Base-by-base conservation (phyloP, 805 yeast genomes). In the Candida montana region DNA sequence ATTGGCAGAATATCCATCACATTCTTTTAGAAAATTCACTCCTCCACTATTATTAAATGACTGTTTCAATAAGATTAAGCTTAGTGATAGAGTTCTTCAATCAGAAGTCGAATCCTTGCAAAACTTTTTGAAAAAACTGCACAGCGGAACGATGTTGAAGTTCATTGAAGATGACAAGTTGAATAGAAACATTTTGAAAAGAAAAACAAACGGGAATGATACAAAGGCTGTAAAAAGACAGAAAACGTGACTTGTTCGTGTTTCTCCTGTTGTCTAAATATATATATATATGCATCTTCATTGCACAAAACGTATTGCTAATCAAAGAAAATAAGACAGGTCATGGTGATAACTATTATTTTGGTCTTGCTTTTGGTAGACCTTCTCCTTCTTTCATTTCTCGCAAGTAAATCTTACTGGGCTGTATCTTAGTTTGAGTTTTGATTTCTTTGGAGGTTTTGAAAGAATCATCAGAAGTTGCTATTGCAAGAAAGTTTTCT, bases 131-230 rank as follows among this genome's bases (percentile, higher is more conserved):
- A 48, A 47, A 9, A 34, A 53, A 5, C 38, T 66, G 13, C 45
- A 46, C 4, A 47, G 46, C 10, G 57, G 62, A 11, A 16, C 34
- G 4, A 18, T 37, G 8, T 74, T 67, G 48, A 62, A 60, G 39
- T 45, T 72, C 24, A 73, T 83, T 27, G 75, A 72, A 6, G 89
- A 83, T 61, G 74, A 67, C 2, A 81, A 79, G 55, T 56, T 83
- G 33, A 57, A 79, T 35, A 69, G 76, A 41, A 80, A 79, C 52
- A 71, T 83, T 20, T 46, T 77, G 44, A 83, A 82, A 55, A 70
- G 80, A 48, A 71, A 68, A 41, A 13, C 50, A 3, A 62, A 58
- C 33, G 55, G 55, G 15, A 54, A 48, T 17, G 41, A 38, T 3
- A 13, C 16, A 18, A 60, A 59, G 26, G 60, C 54, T 37, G 50